phyloP scores from a whole-genome alignment of 2,329 filamentous ascomycete species.

The Sporothrix sp. region DNA sequence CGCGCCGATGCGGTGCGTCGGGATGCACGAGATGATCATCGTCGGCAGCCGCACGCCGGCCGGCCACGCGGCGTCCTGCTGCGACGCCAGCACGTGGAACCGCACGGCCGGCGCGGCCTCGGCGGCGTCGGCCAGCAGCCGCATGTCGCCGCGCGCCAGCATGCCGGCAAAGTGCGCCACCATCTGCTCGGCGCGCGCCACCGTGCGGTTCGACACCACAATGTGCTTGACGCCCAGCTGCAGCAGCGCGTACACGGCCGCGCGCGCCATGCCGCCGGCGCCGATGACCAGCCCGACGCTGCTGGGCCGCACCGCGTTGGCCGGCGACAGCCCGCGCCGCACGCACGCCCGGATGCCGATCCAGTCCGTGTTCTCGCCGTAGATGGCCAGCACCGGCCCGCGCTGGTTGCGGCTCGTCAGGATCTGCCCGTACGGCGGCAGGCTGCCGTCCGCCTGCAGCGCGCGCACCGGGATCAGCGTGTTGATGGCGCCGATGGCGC shows the following conservation, averaged over 20 bases:
- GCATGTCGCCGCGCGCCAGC: constrained; percentile 25
- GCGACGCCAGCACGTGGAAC: constrained; percentile 45
- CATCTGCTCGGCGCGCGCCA: constrained; percentile 49
- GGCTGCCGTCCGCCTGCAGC: constrained; percentile 21
- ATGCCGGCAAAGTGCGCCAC: constrained; percentile 56
- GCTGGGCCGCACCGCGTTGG: constrained; percentile 46
- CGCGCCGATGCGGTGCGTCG: constrained; percentile 51
- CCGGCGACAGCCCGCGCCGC: constrained; percentile 56
- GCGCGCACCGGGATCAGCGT: constrained; percentile 58
- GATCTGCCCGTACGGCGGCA: constrained; percentile 31
- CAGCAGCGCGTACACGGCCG: constrained; percentile 62
- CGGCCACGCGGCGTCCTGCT: constrained; percentile 55
- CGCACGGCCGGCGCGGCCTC: background rate
- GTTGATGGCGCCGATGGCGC: constrained; percentile 62
- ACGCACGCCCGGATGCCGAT: constrained; percentile 42
- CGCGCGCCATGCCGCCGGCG: constrained; percentile 62
- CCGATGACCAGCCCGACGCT: constrained; percentile 49
- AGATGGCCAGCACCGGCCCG: constrained; percentile 52
- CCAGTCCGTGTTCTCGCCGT: constrained; percentile 42
- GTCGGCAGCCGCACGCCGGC: constrained; percentile 51
- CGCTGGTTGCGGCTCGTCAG: constrained; percentile 47
- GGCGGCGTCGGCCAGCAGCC: constrained; percentile 19
- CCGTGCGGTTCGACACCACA: constrained; percentile 60
- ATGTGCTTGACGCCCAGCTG: constrained; percentile 64
- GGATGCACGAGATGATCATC: constrained; percentile 67